A percentile compares a stretch with the other conserved stretches of the same genome.
Conservation (phyloP, 2,329 filamentous ascomycete genomes). For the Arthroderma sp. region DNA sequence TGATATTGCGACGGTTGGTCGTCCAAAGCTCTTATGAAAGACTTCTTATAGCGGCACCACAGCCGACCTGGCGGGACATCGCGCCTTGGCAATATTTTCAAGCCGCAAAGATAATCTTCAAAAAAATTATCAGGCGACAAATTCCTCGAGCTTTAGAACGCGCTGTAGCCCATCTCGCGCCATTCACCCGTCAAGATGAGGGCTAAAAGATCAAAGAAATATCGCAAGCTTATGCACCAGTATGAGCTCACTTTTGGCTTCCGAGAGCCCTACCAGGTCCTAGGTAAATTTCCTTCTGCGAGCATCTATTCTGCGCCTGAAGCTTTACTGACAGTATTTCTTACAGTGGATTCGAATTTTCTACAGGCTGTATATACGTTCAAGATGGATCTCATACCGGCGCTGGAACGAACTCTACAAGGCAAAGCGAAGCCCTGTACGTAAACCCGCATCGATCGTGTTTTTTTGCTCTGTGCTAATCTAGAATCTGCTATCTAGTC, state of each 20-base stretch:
- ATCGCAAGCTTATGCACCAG: slow-evolving; percentile 86
- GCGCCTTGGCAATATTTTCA: not conserved
- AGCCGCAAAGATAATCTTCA: not conserved
- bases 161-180: not conserved
- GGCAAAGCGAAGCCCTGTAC: slow-evolving; percentile 70
- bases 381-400: slow-evolving; percentile 75
- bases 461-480: not conserved
- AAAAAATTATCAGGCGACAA: not conserved
- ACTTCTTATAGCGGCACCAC: no score
- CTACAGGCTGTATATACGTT: slow-evolving; percentile 67
- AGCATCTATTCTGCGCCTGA: not conserved
- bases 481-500: slow-evolving; percentile 36
- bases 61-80: not conserved
- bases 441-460: slow-evolving; percentile 17
- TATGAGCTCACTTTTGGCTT: slow-evolving; percentile 81
- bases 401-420: slow-evolving; percentile 70
- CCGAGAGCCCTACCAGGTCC: slow-evolving; percentile 84
- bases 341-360: slow-evolving; percentile 66
- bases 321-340: not conserved
- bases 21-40: no score
- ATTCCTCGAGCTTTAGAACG: no score
- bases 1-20: no score
- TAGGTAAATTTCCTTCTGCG: slow-evolving; percentile 38
- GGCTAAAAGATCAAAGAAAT: slow-evolving; percentile 58
- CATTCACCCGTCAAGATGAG: slow-evolving; percentile 42